phyloP scores from a whole-genome alignment of 192 early-diverging fungal species.

The Entomortierella chlamydospora region DNA sequence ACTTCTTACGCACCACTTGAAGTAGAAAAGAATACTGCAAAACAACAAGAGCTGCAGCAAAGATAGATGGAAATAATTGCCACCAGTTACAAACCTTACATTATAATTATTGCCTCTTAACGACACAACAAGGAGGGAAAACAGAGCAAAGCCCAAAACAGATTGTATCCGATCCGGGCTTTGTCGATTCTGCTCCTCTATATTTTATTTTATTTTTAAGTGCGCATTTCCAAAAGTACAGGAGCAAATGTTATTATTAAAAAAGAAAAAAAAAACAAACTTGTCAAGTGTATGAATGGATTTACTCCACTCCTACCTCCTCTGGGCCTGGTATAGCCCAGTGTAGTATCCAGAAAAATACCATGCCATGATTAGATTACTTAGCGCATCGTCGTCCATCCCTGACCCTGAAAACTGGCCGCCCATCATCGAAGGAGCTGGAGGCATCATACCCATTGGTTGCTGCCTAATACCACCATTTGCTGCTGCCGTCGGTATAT shows the following conservation, averaged over 20 bases:
- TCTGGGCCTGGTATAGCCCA: constrained; percentile 71
- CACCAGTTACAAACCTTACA: too few relatives aligned
- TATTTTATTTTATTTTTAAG: too few relatives aligned
- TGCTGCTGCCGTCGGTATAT: too few relatives aligned
- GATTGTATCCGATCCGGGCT: too few relatives aligned
- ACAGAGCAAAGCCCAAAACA: too few relatives aligned
- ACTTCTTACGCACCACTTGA: too few relatives aligned
- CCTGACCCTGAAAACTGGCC: neutral
- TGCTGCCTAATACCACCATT: neutral
- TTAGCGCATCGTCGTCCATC: constrained; percentile 70
- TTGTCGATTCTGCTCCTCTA: too few relatives aligned
- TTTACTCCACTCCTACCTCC: neutral
- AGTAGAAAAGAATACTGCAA: too few relatives aligned
- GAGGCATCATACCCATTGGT: neutral
- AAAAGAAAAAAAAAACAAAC: neutral
- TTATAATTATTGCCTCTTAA: too few relatives aligned
- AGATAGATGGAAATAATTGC: too few relatives aligned
- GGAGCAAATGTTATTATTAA: neutral
- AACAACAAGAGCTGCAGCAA: too few relatives aligned
- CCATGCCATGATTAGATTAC: constrained; percentile 79
- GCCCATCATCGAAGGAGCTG: neutral
- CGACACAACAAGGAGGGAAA: too few relatives aligned
- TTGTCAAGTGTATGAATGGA: neutral
- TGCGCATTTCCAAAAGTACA: neutral
- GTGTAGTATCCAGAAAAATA: constrained; percentile 82